Conservation (phyloP, 306 rosid genomes). For the Vigna unguiculata region DNA sequence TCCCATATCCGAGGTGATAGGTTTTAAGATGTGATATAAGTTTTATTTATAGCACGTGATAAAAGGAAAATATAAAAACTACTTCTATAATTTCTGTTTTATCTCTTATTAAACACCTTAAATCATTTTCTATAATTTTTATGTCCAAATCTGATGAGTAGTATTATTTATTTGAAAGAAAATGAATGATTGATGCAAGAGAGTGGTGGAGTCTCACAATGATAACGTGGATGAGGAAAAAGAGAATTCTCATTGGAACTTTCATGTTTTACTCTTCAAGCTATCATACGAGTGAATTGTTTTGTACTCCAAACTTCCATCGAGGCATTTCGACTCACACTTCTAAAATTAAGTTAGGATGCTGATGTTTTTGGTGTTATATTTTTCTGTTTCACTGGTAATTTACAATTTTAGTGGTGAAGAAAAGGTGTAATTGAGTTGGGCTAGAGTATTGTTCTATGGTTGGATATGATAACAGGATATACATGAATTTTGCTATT, state of each 20-base stretch:
- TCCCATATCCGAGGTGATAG: background rate
- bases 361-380: too few species aligned
- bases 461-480: too few species aligned
- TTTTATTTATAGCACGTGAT: background rate
- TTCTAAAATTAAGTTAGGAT: too few species aligned
- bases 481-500: too few species aligned
- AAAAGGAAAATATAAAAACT: background rate
- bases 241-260: constrained; percentile 36
- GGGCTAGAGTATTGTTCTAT: too few species aligned
- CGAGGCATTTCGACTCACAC: too few species aligned
- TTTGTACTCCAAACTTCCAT: too few species aligned
- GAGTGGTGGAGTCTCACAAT: constrained; percentile 35
- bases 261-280: constrained; percentile 25
- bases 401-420: too few species aligned
- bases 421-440: too few species aligned
- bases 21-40: background rate
- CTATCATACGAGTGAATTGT: background rate
- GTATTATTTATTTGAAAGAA: background rate
- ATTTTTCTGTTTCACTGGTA: too few species aligned
- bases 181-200: constrained; percentile 42
- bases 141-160: background rate
- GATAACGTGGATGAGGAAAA: constrained; percentile 39
- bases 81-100: too few species aligned
- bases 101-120: too few species aligned
- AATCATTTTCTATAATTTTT: background rate